Percentiles rank a stretch among this genome's conserved stretches.
These are phyloP conservation scores for Schizonepeta tenuifolia DNA, from an alignment of 257 asterid genomes.

Conservation along the genomic window DNA sequence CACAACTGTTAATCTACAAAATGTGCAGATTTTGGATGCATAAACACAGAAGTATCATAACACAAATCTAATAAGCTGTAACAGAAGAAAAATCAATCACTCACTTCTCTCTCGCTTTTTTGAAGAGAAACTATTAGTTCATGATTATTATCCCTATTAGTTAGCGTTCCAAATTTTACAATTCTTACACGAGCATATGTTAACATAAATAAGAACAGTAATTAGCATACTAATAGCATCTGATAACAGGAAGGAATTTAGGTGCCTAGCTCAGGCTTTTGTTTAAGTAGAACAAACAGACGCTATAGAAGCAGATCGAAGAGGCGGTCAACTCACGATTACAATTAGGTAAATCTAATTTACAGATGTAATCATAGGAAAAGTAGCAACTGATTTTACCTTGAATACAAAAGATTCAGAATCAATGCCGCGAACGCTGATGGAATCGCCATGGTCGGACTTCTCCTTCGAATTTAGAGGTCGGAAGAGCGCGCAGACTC, in stretches of 20 bases:
- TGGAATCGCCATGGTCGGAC: conserved; percentile 61
- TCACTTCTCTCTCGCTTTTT: not conserved
- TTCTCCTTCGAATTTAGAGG: conserved; percentile 74
- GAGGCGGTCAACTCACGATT: not conserved
- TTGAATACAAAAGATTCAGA: conserved; percentile 67
- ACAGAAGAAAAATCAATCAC: not conserved
- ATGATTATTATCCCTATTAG: not conserved
- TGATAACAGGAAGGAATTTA: not conserved
- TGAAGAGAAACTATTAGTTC: not conserved
- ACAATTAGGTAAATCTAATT: not conserved
- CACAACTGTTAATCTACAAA: not conserved
- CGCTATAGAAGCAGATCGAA: not conserved
- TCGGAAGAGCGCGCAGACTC: conserved; percentile 80
- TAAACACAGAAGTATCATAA: not conserved
- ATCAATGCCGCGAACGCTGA: conserved; percentile 57
- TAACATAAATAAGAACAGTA: not conserved
- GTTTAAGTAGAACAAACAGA: not conserved
- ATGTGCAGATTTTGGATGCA: not conserved
- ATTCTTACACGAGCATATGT: not conserved
- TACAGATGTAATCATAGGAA: not conserved
- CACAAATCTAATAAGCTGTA: not conserved
- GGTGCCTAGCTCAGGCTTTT: conserved; percentile 1
- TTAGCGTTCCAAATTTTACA: not conserved
- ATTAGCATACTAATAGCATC: not conserved
- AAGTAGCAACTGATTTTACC: conserved; percentile 43